Base-by-base conservation (phyloP, 495 filamentous ascomycete species). In the Corynascus novoguineensis region DNA sequence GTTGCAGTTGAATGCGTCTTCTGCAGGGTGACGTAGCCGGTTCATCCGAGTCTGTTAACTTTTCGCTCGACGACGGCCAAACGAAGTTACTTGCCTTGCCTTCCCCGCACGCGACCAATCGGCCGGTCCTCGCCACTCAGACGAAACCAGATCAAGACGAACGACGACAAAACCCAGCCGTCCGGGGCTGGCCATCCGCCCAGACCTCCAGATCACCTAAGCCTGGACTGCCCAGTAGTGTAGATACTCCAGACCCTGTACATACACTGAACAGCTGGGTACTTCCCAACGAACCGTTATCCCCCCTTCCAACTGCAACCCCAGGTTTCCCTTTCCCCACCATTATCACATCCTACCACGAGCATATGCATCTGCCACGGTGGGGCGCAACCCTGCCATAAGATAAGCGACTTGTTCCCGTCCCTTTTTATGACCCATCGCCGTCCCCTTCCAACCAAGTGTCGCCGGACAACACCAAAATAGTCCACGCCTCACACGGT, bases 241-340 rank as follows among this genome's bases (percentile, higher is more conserved):
- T n/a, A n/a, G n/a, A n/a, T n/a, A n/a, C n/a, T n/a, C n/a, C n/a
- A n/a, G n/a, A n/a, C n/a, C n/a, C n/a, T n/a, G n/a, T n/a, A n/a
- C n/a, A n/a, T n/a, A n/a, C n/a, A n/a, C n/a, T n/a, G n/a, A 29
- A 51, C 32, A 22, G 32, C 34, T 24, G 49, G 49, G 49, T 38
- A 4, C 49, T 19, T 21, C 24, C 49, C 49, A 38, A 41, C 37
- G n/a, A n/a, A n/a, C n/a, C n/a, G n/a, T n/a, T n/a, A 1, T 17
- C 49, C 17, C 31, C 25, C 15, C 12, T 31, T 11, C 9, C 32
- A 14, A 31, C 12, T 21, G 48, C 9, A 52, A 24, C 49, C 35
- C 49, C 49, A 52, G 49, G 14, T 52, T 38, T 52, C 14, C 46
- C 49, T 25, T 49, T 14, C 29, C 29, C 47, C 47, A 35, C 47